Percentiles rank a stretch among this genome's conserved stretches.
Conservation (phyloP, 2,329 filamentous ascomycete genomes). For the Exophiala sideris region DNA sequence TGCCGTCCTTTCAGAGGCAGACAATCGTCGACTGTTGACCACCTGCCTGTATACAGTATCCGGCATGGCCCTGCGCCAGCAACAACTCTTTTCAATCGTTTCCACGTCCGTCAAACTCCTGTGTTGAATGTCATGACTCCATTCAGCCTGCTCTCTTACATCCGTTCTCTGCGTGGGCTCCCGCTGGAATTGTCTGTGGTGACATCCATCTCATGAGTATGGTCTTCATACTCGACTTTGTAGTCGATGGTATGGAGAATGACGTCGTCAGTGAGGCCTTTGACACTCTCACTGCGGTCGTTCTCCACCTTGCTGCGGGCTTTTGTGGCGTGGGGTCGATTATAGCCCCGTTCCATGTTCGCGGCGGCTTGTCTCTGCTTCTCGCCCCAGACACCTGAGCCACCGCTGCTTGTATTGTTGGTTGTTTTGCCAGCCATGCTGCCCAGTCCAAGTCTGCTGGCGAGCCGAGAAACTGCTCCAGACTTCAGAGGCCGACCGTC, state of each 20-base stretch:
- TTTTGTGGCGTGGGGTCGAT: conserved; percentile 9
- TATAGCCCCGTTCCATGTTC: conserved; percentile 8
- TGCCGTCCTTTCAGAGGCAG: too few relatives aligned
- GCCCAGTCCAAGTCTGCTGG: conserved; percentile 5
- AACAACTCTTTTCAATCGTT: too few relatives aligned
- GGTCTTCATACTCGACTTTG: conserved; percentile 28
- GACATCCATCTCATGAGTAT: not conserved
- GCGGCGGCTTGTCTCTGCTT: conserved; percentile 4
- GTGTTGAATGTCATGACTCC: too few relatives aligned
- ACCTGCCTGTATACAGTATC: too few relatives aligned
- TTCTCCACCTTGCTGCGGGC: conserved; percentile 8
- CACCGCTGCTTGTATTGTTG: conserved; percentile 3
- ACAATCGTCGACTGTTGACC: too few relatives aligned
- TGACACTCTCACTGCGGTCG: conserved; percentile 21
- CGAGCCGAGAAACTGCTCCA: not conserved
- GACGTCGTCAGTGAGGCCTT: conserved; percentile 25
- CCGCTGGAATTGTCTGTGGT: not conserved
- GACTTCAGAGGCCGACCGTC: not conserved
- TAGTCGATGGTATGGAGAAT: conserved; percentile 30
- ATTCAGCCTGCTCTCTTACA: not conserved
- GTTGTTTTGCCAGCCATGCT: not conserved
- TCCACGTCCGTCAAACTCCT: too few relatives aligned
- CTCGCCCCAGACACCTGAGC: conserved; percentile 2
- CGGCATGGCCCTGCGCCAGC: too few relatives aligned
- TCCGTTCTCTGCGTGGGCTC: conserved; percentile 1